Conservation (phyloP, 345 rosid species). For the Turnera subulata region DNA sequence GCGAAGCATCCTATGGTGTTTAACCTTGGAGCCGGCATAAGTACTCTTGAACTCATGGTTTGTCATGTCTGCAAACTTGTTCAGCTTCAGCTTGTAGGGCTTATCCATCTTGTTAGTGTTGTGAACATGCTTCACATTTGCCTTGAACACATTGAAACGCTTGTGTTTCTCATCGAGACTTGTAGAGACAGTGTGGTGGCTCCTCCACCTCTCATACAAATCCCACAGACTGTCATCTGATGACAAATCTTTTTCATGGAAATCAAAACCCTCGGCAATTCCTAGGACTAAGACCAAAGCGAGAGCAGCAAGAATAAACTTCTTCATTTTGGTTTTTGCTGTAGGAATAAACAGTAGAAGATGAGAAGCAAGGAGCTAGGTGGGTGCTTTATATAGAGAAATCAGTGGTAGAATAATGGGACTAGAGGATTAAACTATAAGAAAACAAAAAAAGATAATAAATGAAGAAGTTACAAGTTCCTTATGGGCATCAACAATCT, state of each 20-base stretch:
- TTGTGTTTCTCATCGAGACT: constrained; percentile 56
- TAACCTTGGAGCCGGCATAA: constrained; percentile 69
- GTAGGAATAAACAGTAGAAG: neutral
- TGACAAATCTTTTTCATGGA: constrained; percentile 57
- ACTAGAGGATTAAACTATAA: neutral
- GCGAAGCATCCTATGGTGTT: constrained; percentile 60
- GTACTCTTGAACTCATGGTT: constrained; percentile 55
- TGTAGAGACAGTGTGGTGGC: constrained; percentile 70
- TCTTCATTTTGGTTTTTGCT: constrained; percentile 17
- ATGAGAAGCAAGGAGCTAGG: neutral
- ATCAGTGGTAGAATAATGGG: neutral
- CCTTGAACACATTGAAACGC: constrained; percentile 75
- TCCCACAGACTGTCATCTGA: constrained; percentile 69
- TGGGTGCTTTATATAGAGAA: constrained; percentile 29
- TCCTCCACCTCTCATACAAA: constrained; percentile 81
- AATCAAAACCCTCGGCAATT: constrained; percentile 50
- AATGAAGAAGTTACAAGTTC: constrained; percentile 40
- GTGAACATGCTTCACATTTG: constrained; percentile 68
- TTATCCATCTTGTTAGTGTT: constrained; percentile 58
- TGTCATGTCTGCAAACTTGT: constrained; percentile 86
- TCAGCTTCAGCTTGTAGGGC: constrained; percentile 79
- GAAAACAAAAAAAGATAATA: constrained; percentile 12
- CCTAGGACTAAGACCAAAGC: constrained; percentile 42
- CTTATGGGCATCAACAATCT: constrained; percentile 41
- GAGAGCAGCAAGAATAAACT: constrained; percentile 28